A percentile compares a stretch with the other conserved stretches of the same genome.
phyloP scores from a whole-genome alignment of 2,329 filamentous ascomycete species.

The Penicillium sp. region DNA sequence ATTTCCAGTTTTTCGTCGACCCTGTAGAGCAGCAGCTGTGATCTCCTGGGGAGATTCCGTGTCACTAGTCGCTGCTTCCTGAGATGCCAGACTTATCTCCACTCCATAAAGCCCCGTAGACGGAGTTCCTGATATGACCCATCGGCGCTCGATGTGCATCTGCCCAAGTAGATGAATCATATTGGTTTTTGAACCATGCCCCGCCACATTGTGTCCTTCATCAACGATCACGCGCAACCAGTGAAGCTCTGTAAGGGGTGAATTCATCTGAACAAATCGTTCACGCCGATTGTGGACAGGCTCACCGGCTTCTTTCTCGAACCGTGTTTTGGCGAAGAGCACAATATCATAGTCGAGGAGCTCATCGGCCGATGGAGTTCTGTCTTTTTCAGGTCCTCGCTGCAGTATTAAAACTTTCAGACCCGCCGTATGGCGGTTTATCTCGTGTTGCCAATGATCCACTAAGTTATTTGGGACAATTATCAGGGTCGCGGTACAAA shows the following conservation, averaged over 20 bases:
- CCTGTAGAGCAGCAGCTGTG: slow-evolving; percentile 35
- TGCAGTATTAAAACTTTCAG: slow-evolving; percentile 69
- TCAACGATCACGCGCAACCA: slow-evolving; percentile 91
- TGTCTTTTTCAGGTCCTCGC: slow-evolving; percentile 49
- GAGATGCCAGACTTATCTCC: slow-evolving; percentile 60
- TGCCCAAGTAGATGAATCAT: slow-evolving; percentile 59
- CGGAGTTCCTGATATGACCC: slow-evolving; percentile 91
- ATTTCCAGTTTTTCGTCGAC: slow-evolving; percentile 43
- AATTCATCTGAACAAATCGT: slow-evolving; percentile 53
- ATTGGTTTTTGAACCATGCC: slow-evolving; percentile 63
- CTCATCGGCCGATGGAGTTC: slow-evolving; percentile 61
- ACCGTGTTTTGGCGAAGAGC: slow-evolving; percentile 73
- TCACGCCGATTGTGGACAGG: slow-evolving; percentile 55
- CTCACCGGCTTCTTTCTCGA: slow-evolving; percentile 68
- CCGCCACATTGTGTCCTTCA: slow-evolving; percentile 84
- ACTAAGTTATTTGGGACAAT: slow-evolving; percentile 83
- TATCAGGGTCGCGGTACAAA: slow-evolving; percentile 73
- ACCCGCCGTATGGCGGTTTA: slow-evolving; percentile 73
- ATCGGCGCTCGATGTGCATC: slow-evolving; percentile 70
- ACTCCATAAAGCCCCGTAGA: slow-evolving; percentile 81
- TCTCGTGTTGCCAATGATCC: slow-evolving; percentile 82
- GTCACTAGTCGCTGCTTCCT: slow-evolving; percentile 43
- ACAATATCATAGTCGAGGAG: slow-evolving; percentile 74
- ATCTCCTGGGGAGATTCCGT: slow-evolving; percentile 38
- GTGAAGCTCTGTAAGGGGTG: slow-evolving; percentile 71